A percentile compares a stretch with the other conserved stretches of the same genome.
These are phyloP conservation scores for Colletotrichum sp. DNA, from an alignment of 2,329 filamentous ascomycete species.

Conservation along the genomic window DNA sequence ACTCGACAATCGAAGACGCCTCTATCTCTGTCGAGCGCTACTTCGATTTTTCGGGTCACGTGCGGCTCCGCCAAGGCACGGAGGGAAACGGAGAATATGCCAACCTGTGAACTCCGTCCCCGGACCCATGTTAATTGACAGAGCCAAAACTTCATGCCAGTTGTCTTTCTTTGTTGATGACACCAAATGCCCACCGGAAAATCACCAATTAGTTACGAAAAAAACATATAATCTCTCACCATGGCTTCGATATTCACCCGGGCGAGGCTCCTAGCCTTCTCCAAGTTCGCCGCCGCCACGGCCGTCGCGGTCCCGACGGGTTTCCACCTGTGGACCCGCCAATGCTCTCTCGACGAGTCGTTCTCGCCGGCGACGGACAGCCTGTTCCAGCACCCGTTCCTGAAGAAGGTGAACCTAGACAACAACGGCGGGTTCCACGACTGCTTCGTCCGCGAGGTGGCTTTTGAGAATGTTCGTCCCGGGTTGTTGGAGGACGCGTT, in stretches of 20 bases:
- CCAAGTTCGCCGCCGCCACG: neutral
- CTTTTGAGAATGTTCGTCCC: neutral
- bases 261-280: neutral
- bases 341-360: conserved; percentile 4
- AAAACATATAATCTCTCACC: neutral
- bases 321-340: conserved; percentile 20
- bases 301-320: neutral
- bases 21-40: neutral
- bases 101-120: neutral
- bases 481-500: conserved; percentile 13
- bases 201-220: no score
- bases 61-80: neutral
- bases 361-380: neutral
- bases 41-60: neutral
- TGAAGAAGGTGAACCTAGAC: neutral
- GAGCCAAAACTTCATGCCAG: neutral
- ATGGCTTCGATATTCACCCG: neutral
- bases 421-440: conserved; percentile 5
- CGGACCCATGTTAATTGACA: neutral
- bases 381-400: neutral
- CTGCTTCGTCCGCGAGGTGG: neutral
- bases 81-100: neutral
- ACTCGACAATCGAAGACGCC: neutral
- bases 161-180: neutral
- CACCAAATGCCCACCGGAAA: neutral